A percentile compares a stretch with the other conserved stretches of the same genome.
Conservation (phyloP, 108 stramenopile species). For the Cyclotella kingstonii region DNA sequence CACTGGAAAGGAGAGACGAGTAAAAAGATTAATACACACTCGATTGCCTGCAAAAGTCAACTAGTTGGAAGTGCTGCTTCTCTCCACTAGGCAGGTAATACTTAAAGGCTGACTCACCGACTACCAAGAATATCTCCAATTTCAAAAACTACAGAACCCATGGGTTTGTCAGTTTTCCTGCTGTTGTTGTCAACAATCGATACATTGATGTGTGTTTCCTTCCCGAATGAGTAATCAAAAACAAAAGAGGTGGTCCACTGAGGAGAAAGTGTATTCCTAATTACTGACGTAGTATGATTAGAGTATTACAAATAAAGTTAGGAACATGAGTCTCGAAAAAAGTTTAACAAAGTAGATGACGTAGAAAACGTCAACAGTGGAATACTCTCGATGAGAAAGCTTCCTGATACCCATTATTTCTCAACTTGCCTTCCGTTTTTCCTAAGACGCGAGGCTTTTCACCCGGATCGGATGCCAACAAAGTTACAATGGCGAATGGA, state of each 20-base stretch:
- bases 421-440: constrained; percentile 58
- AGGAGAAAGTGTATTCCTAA: constrained; percentile 69
- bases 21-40: background rate
- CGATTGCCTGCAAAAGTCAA: too few species aligned
- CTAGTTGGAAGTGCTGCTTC: background rate
- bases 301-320: background rate
- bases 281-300: constrained; percentile 22
- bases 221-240: constrained; percentile 70
- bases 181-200: constrained; percentile 42
- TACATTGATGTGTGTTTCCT: constrained; percentile 45
- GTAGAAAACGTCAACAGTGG: too few species aligned
- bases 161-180: constrained; percentile 39
- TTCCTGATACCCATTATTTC: background rate
- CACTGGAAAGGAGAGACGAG: constrained; percentile 7
- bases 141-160: constrained; percentile 80
- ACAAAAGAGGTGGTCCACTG: constrained; percentile 61
- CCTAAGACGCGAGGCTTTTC: constrained; percentile 59
- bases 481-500: constrained; percentile 74
- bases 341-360: too few species aligned
- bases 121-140: constrained; percentile 69
- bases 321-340: too few species aligned
- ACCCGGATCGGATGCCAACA: constrained; percentile 46
- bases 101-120: constrained; percentile 14
- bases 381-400: too few species aligned
- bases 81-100: background rate